Evolutionary conservation across 495 filamentous ascomycete species (phyloP).

Genomic region (Margaritispora aquatica): DNA sequence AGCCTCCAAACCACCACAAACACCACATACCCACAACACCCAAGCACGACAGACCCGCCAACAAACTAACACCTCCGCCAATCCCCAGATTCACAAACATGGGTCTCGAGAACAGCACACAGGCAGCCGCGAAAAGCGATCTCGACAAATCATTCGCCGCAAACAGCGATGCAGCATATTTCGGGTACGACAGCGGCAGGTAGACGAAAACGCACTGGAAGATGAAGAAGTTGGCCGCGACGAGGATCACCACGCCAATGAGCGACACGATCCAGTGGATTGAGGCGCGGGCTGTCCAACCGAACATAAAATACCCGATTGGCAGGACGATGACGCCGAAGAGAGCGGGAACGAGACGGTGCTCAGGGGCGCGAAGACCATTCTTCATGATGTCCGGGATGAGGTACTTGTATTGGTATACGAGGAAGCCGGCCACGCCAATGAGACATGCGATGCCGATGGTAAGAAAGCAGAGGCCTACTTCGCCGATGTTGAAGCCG

Average conservation of each 20-base stretch:
- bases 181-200: slow-evolving; percentile 34
- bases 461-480: slow-evolving; percentile 56
- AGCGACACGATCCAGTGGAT: slow-evolving; percentile 51
- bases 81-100: slow-evolving; percentile 35
- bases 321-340: slow-evolving; percentile 42
- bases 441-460: slow-evolving; percentile 47
- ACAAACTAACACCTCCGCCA: slow-evolving; percentile 38
- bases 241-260: slow-evolving; percentile 40
- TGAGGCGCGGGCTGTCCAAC: slow-evolving; percentile 45
- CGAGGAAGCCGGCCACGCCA: slow-evolving; percentile 39
- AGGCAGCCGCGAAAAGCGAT: slow-evolving; percentile 40
- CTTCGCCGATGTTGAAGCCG: slow-evolving; percentile 49
- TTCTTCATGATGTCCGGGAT: slow-evolving; percentile 36
- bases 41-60: slow-evolving; percentile 34
- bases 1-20: slow-evolving; percentile 3
- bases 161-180: slow-evolving; percentile 50
- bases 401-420: slow-evolving; percentile 35
- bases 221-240: slow-evolving; percentile 43
- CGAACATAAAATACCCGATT: slow-evolving; percentile 54
- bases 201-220: slow-evolving; percentile 74
- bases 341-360: slow-evolving; percentile 46
- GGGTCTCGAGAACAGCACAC: slow-evolving; percentile 39
- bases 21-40: slow-evolving; percentile 1
- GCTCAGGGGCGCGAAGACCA: slow-evolving; percentile 38
- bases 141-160: slow-evolving; percentile 47